Base-by-base conservation (phyloP, 1,139 yeast genomes). In the Lodderomyces metapsilosis region DNA sequence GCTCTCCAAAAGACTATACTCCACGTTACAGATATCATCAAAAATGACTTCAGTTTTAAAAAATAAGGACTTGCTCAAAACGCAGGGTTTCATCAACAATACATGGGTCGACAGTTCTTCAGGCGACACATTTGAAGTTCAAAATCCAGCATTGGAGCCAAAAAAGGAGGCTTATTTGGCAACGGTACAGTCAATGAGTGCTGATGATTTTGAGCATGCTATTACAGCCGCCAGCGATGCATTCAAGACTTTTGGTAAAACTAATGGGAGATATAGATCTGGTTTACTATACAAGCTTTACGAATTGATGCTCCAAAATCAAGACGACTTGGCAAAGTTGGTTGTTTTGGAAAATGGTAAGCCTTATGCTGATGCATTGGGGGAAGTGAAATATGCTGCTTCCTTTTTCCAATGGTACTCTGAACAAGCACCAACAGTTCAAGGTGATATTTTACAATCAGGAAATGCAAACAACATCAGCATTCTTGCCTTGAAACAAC, bases 281-380 rank as follows among this genome's bases (percentile, higher is more conserved):
- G 67, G 62, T 12, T 52, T 71, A 37, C 58, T 75, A 36, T 49
- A 54, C 39, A 62, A 62, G 37, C 53, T 74, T 41, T 78, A 77
- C 59, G 66, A 74, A 27, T 68, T 85, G 42, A 77, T 86, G 75
- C 61, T 75, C 24, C 84, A 80, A 44, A 81, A 88, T 59, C 68
- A 68, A 39, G 85, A 83, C 11, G 96, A 88, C 59, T 72, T 88
- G 50, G 95, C 91, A 13, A 78, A 68, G 51, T 62, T 88, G 43
- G 69, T 86, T 39, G 79, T 89, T 5, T 73, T 84, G 68, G 96
- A 88, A 62, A 88, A 88, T 59, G 96, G 96, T 47, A 88, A 88
- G 63, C 81, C 94, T 2, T 64, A 80, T 39, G 70, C 80, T 12
- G 96, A 88, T 59, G 84, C 95, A 11, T 59, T 70, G 33, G 95